Conservation (phyloP, 495 filamentous ascomycete species). For the Delitschia confertaspora region DNA sequence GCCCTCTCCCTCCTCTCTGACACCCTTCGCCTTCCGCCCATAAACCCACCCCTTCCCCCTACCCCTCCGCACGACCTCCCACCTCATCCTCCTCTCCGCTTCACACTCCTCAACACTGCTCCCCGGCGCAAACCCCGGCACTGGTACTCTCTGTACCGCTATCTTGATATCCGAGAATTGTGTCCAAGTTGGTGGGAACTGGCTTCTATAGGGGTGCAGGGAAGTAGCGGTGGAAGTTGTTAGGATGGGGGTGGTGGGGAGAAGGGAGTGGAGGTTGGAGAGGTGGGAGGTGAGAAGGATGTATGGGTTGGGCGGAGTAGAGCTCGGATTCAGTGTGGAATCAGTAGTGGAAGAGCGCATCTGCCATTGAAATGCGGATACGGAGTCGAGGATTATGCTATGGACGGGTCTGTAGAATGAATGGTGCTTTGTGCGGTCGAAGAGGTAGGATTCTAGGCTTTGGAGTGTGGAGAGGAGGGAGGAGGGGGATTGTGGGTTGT, state of each 20-base stretch:
- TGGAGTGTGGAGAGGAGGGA: conserved; percentile 46
- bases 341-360: conserved; percentile 33
- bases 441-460: conserved; percentile 44
- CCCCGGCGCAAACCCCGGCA: conserved; percentile 45
- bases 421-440: conserved; percentile 40
- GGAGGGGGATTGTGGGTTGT: conserved; percentile 47
- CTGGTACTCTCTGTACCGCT: conserved; percentile 38
- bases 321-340: background rate
- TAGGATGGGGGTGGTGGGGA: conserved; percentile 9
- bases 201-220: background rate
- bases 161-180: conserved; percentile 39
- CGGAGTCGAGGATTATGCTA: conserved; percentile 46
- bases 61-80: conserved; percentile 35
- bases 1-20: conserved; percentile 2
- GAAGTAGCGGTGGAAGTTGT: conserved; percentile 6
- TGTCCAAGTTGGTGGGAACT: conserved; percentile 43
- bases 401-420: conserved; percentile 42
- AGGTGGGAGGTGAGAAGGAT: background rate
- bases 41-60: conserved; percentile 25
- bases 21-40: background rate
- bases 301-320: background rate
- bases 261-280: background rate
- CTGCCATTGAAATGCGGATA: conserved; percentile 51
- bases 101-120: conserved; percentile 50
- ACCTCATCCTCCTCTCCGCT: conserved; percentile 41